A percentile compares a stretch with the other conserved stretches of the same genome.
phyloP scores from a whole-genome alignment of 768 basidiomycete genomes.

The Boletus edulis region DNA sequence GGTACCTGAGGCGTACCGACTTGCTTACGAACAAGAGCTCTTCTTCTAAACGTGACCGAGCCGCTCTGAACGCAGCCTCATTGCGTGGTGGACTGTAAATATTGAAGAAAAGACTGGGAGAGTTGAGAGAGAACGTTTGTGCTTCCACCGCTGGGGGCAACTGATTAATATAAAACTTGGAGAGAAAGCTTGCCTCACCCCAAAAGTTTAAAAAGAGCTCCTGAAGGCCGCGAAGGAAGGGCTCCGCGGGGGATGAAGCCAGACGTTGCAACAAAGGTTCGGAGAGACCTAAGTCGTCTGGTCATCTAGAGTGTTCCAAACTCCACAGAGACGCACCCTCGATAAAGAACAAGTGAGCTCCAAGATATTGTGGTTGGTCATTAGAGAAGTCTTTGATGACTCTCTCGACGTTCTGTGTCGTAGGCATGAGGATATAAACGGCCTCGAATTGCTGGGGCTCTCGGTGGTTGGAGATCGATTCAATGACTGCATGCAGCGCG shows the following conservation, averaged over 20 bases:
- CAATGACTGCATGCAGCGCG: conserved; percentile 64
- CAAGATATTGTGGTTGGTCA: conserved; percentile 70
- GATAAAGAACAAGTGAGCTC: conserved; percentile 89
- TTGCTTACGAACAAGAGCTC: conserved; percentile 78
- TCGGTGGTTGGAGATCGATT: conserved; percentile 80
- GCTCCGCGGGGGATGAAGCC: conserved; percentile 72
- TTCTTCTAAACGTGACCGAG: conserved; percentile 79
- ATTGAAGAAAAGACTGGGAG: conserved; percentile 82
- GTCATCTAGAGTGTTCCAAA: background rate
- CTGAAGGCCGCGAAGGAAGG: conserved; percentile 70
- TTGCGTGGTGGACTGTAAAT: conserved; percentile 83
- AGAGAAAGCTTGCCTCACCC: conserved; percentile 52
- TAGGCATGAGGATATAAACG: conserved; percentile 92
- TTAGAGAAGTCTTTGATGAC: conserved; percentile 80
- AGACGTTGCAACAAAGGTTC: conserved; percentile 77
- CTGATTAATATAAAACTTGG: conserved; percentile 8
- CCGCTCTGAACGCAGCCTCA: conserved; percentile 60
- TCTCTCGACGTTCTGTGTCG: conserved; percentile 88
- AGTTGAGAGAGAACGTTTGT: conserved; percentile 76
- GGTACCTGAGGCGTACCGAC: conserved; percentile 41
- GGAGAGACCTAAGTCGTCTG: conserved; percentile 54
- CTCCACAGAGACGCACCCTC: conserved; percentile 57
- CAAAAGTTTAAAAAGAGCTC: conserved; percentile 94
- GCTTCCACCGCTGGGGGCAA: conserved; percentile 69
- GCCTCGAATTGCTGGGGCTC: conserved; percentile 89